Percentiles rank a stretch among this genome's conserved stretches.
Evolutionary conservation across 2,329 filamentous ascomycete genomes (phyloP).

Genomic region (Beauveria scarabaeidicola): DNA sequence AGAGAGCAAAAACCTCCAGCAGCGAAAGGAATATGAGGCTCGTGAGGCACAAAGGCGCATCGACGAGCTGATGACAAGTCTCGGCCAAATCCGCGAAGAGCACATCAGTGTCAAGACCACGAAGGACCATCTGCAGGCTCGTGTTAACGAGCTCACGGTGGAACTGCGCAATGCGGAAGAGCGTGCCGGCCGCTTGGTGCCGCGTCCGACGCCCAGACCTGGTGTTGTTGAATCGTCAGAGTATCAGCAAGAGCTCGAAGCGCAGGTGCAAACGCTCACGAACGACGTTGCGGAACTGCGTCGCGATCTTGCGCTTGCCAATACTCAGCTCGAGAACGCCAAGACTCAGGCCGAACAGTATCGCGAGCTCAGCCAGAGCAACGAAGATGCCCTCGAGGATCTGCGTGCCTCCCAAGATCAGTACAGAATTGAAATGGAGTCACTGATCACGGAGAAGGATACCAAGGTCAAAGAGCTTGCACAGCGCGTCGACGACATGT

Average conservation of each 20-base stretch:
- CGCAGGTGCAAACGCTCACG: conserved; percentile 69
- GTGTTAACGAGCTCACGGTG: conserved; percentile 81
- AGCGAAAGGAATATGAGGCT: conserved; percentile 84
- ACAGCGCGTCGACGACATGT: conserved; percentile 75
- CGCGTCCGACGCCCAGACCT: conserved; percentile 60
- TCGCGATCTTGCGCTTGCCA: conserved; percentile 74
- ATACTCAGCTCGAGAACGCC: conserved; percentile 70
- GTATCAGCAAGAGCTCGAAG: conserved; percentile 42
- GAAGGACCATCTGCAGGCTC: conserved; percentile 78
- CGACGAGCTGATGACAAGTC: conserved; percentile 75
- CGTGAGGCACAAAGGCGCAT: conserved; percentile 85
- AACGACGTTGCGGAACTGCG: conserved; percentile 80
- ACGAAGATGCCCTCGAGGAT: conserved; percentile 79
- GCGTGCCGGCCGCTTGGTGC: conserved; percentile 70
- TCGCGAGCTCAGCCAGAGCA: conserved; percentile 75
- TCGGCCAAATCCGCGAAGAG: conserved; percentile 78
- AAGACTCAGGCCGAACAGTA: conserved; percentile 80
- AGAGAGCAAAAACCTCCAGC: conserved; percentile 70
- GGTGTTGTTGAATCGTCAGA: conserved; percentile 36
- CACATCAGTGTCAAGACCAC: conserved; percentile 78
- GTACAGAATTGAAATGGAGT: conserved; percentile 80
- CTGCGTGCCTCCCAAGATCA: conserved; percentile 75
- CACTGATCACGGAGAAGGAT: conserved; percentile 67
- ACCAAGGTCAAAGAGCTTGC: conserved; percentile 71
- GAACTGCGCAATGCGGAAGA: conserved; percentile 87